A percentile compares a stretch with the other conserved stretches of the same genome.
Conservation (phyloP, 192 early-diverging fungal genomes). For the Umbelopsis ramanniana region DNA sequence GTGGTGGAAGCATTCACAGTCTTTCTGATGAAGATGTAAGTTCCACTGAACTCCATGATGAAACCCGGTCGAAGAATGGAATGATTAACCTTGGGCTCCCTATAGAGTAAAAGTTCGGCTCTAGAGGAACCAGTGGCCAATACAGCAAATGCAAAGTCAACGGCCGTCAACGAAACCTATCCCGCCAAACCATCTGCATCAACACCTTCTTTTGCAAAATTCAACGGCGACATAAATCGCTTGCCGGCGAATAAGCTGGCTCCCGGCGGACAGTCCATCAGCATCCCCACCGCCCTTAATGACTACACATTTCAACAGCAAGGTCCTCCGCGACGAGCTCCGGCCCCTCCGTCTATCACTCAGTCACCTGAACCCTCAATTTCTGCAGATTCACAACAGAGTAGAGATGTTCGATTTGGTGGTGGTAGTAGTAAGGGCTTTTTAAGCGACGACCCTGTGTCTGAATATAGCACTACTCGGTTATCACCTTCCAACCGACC, state of each 20-base stretch:
- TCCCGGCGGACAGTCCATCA: neutral
- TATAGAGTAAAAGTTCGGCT: constrained; percentile 1
- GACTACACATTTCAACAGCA: constrained; percentile 14
- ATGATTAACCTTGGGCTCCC: neutral
- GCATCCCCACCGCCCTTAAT: constrained; percentile 2
- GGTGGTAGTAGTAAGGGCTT: constrained; percentile 18
- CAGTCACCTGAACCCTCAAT: constrained; percentile 14
- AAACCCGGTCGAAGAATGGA: too few relatives aligned
- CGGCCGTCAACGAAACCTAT: neutral
- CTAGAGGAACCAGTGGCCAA: neutral
- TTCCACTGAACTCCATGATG: neutral
- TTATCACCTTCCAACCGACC: constrained; percentile 17
- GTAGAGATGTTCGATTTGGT: neutral
- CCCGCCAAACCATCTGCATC: neutral
- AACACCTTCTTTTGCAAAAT: too few relatives aligned
- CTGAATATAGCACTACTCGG: constrained; percentile 9
- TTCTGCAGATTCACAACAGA: constrained; percentile 19
- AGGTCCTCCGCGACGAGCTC: constrained; percentile 31
- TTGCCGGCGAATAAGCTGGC: neutral
- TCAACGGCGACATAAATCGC: neutral
- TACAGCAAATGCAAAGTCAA: neutral
- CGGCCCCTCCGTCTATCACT: constrained; percentile 25
- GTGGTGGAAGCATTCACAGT: constrained; percentile 18
- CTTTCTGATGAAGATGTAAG: constrained; percentile 20
- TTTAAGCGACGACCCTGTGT: constrained; percentile 16